These are phyloP conservation scores for Scutellaria minor DNA, from an alignment of 257 asterid species.

Conservation along the genomic window DNA sequence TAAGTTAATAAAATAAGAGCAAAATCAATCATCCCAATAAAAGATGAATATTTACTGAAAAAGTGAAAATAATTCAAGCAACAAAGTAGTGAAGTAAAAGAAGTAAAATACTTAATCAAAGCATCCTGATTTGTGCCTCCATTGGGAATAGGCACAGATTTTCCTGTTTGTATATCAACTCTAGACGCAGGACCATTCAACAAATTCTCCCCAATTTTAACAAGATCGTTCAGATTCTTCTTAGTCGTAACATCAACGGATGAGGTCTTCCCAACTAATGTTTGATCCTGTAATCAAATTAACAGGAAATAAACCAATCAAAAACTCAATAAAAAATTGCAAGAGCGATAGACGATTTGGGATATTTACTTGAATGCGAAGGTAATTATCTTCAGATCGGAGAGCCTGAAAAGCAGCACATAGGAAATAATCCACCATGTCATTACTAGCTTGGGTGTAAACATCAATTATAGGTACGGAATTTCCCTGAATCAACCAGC, in stretches of 20 bases:
- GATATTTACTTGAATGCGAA: slow-evolving; percentile 53
- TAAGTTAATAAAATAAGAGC: neutral
- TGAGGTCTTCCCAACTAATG: slow-evolving; percentile 44
- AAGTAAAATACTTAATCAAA: slow-evolving; percentile 45
- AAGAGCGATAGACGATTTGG: neutral
- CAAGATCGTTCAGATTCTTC: slow-evolving; percentile 52
- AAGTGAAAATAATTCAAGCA: too few species aligned
- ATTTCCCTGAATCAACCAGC: slow-evolving; percentile 54
- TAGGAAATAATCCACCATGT: slow-evolving; percentile 53
- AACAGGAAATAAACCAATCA: neutral
- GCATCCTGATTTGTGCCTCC: slow-evolving; percentile 72
- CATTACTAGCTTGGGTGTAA: slow-evolving; percentile 46
- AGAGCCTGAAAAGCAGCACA: slow-evolving; percentile 48
- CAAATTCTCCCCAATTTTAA: slow-evolving; percentile 47
- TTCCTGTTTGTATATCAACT: slow-evolving; percentile 53
- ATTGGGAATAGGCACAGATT: slow-evolving; percentile 42
- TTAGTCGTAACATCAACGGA: slow-evolving; percentile 51
- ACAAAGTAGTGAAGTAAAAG: too few species aligned
- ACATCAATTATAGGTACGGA: slow-evolving; percentile 54
- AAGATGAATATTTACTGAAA: neutral
- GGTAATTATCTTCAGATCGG: slow-evolving; percentile 47
- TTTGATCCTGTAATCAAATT: slow-evolving; percentile 46
- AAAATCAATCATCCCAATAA: too few species aligned
- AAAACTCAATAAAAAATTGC: too few species aligned
- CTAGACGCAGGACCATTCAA: slow-evolving; percentile 42